A percentile compares a stretch with the other conserved stretches of the same genome.
phyloP scores from a whole-genome alignment of 441 rosid species.

The Daphne laureola region DNA sequence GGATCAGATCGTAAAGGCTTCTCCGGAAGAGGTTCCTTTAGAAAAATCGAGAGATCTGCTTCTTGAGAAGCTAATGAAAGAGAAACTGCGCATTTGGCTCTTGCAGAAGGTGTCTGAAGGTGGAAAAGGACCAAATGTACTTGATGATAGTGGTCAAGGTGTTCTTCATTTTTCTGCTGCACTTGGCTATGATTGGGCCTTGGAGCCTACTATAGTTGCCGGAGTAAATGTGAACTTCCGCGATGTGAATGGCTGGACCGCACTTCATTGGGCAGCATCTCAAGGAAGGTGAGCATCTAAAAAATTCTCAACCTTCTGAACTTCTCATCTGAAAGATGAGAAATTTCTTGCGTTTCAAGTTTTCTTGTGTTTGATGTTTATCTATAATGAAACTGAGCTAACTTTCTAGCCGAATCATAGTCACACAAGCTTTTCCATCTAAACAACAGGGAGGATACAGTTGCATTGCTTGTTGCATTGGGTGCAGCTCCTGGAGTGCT shows the following conservation, averaged over 20 bases:
- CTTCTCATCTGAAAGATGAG: not conserved
- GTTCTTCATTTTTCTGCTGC: constrained; percentile 89
- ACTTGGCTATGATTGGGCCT: constrained; percentile 91
- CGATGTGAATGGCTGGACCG: constrained; percentile 93
- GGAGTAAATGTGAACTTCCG: constrained; percentile 90
- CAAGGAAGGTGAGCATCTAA: constrained; percentile 58
- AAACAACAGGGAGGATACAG: constrained; percentile 62
- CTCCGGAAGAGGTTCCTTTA: constrained; percentile 27
- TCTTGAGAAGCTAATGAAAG: constrained; percentile 64
- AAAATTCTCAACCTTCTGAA: not conserved
- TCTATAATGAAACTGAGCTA: not conserved
- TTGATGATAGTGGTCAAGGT: constrained; percentile 88
- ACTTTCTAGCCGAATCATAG: constrained; percentile 8
- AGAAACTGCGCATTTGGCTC: constrained; percentile 69
- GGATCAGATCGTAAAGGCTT: constrained; percentile 43
- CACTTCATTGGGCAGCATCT: constrained; percentile 97
- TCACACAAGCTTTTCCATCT: constrained; percentile 12
- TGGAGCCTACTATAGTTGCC: constrained; percentile 62
- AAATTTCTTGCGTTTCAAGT: no score
- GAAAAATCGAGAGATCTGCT: constrained; percentile 46
- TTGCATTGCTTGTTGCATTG: constrained; percentile 69
- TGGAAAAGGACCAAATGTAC: constrained; percentile 74
- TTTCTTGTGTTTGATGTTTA: not conserved
- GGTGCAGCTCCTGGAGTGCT: constrained; percentile 81
- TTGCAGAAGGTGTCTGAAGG: constrained; percentile 67